These are phyloP conservation scores for Fusarium keratoplasticum DNA, from an alignment of 2,329 filamentous ascomycete genomes.

Conservation along the genomic window DNA sequence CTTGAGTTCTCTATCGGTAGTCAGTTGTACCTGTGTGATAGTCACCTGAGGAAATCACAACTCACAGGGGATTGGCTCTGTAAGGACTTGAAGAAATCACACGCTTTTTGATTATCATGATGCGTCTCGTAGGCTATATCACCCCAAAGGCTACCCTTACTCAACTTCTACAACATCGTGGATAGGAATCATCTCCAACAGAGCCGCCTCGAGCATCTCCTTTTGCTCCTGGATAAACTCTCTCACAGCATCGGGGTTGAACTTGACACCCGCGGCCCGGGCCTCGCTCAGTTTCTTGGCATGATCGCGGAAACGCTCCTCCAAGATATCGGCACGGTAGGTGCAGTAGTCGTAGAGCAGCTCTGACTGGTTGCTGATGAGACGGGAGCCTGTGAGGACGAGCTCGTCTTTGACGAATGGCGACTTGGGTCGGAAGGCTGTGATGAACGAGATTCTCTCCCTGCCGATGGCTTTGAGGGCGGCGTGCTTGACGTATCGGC, in stretches of 20 bases:
- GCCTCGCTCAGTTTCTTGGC: slow-evolving; percentile 22
- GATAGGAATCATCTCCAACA: slow-evolving; percentile 29
- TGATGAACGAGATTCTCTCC: slow-evolving; percentile 75
- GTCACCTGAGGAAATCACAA: not conserved
- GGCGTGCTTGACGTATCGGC: slow-evolving; percentile 74
- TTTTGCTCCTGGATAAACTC: slow-evolving; percentile 40
- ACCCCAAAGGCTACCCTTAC: not conserved
- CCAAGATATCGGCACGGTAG: slow-evolving; percentile 52
- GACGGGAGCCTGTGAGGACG: slow-evolving; percentile 69
- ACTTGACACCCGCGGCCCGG: slow-evolving; percentile 19
- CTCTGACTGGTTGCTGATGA: slow-evolving; percentile 56
- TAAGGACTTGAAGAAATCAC: not conserved
- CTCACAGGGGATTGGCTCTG: not conserved
- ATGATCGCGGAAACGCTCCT: slow-evolving; percentile 59
- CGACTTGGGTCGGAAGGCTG: slow-evolving; percentile 71
- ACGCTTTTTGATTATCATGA: not conserved
- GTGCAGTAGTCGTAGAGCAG: slow-evolving; percentile 23
- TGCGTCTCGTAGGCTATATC: not conserved
- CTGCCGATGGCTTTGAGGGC: slow-evolving; percentile 68
- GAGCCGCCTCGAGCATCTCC: slow-evolving; percentile 39
- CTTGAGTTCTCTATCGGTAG: not conserved
- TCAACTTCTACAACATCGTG: slow-evolving; percentile 15
- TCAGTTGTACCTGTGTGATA: not conserved
- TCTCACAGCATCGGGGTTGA: slow-evolving; percentile 25
- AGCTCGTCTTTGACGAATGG: slow-evolving; percentile 68